Conservation (phyloP, 192 early-diverging fungal genomes). For the Backusella parvicylindrica region DNA sequence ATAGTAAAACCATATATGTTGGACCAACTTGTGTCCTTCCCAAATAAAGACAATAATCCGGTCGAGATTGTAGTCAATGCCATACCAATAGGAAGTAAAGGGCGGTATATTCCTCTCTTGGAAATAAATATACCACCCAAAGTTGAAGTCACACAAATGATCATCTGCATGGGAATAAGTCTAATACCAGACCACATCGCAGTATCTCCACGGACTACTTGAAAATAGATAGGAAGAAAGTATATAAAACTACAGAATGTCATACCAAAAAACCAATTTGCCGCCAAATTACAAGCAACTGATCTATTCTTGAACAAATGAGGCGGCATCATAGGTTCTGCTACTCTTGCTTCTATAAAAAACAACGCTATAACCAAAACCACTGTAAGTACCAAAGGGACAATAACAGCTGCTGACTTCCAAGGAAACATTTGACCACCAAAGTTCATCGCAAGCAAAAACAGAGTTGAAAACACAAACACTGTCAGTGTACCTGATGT, state of each 20-base stretch:
- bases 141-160: slow-evolving; percentile 19
- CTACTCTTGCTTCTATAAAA: slow-evolving; percentile 47
- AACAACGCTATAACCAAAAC: slow-evolving; percentile 34
- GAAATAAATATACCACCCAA: slow-evolving; percentile 28
- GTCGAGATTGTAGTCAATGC: slow-evolving; percentile 56
- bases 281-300: slow-evolving; percentile 13
- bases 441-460: slow-evolving; percentile 63
- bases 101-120: slow-evolving; percentile 9
- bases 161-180: slow-evolving; percentile 31
- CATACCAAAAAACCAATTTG: slow-evolving; percentile 35
- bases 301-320: slow-evolving; percentile 51
- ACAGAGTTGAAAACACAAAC: slow-evolving; percentile 45
- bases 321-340: slow-evolving; percentile 62
- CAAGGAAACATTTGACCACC: slow-evolving; percentile 56
- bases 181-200: slow-evolving; percentile 37
- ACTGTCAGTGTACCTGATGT: slow-evolving; percentile 30
- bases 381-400: slow-evolving; percentile 40
- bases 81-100: slow-evolving; percentile 48
- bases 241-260: slow-evolving; percentile 34
- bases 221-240: slow-evolving; percentile 33
- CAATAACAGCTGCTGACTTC: slow-evolving; percentile 49
- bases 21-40: slow-evolving; percentile 21
- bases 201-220: slow-evolving; percentile 65
- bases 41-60: slow-evolving; percentile 61
- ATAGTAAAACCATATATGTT: slow-evolving; percentile 15